A percentile compares a stretch with the other conserved stretches of the same genome.
Evolutionary conservation across 257 asterid species (phyloP).

Genomic region (Solanum pennellii): DNA sequence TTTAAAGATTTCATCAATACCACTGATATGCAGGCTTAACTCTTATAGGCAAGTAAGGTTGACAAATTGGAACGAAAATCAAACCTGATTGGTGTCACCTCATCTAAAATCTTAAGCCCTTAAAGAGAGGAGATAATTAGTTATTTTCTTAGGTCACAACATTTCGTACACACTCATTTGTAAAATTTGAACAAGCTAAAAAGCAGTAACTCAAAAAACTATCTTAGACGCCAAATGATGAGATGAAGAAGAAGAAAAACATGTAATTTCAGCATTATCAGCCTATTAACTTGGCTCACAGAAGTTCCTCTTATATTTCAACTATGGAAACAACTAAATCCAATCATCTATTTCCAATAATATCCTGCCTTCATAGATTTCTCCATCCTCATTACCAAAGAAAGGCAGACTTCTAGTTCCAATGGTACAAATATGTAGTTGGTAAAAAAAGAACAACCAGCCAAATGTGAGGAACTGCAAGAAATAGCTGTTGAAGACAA

Average conservation of each 20-base stretch:
- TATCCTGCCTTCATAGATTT: neutral
- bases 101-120: neutral
- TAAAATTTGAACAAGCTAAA: neutral
- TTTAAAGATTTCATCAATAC: neutral
- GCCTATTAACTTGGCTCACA: neutral
- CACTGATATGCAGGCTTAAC: neutral
- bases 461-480: neutral
- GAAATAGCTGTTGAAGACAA: neutral
- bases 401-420: neutral
- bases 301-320: neutral
- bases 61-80: neutral
- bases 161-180: neutral
- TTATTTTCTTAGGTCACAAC: neutral
- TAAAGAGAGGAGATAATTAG: neutral
- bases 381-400: neutral
- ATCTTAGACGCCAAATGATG: neutral
- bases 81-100: neutral
- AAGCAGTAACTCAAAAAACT: neutral
- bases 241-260: neutral
- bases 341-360: neutral
- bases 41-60: neutral
- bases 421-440: neutral
- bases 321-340: neutral
- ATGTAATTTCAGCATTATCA: neutral
- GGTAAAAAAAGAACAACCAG: neutral